Conservation (phyloP, 1,284 basidiomycete genomes). For the Tilletia setariae region DNA sequence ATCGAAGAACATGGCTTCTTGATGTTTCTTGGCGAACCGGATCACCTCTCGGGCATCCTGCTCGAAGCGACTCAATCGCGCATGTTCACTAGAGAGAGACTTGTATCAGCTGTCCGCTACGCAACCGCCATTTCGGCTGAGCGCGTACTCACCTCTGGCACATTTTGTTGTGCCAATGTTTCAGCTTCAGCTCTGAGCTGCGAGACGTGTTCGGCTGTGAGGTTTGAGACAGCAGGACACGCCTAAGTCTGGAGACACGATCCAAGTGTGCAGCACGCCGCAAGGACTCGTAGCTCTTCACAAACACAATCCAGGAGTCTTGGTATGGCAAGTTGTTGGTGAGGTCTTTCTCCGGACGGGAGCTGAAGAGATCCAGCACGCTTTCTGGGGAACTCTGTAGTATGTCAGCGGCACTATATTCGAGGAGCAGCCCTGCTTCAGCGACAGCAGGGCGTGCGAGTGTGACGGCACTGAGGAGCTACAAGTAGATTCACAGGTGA, state of each 20-base stretch:
- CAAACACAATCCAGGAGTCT: slow-evolving; percentile 28
- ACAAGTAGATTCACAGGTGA: slow-evolving; percentile 21
- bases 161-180: slow-evolving; percentile 38
- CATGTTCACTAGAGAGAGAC: too few relatives aligned
- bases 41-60: slow-evolving; percentile 42
- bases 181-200: slow-evolving; percentile 34
- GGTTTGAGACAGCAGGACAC: slow-evolving; percentile 30
- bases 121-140: too few relatives aligned
- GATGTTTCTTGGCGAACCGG: slow-evolving; percentile 31
- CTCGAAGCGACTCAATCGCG: slow-evolving; percentile 23
- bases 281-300: slow-evolving; percentile 33
- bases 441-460: slow-evolving; percentile 28
- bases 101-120: too few relatives aligned
- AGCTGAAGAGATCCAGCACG: background rate
- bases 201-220: slow-evolving; percentile 28
- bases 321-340: slow-evolving; percentile 21
- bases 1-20: slow-evolving; percentile 29
- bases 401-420: slow-evolving; percentile 17
- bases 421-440: slow-evolving; percentile 22
- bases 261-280: slow-evolving; percentile 40
- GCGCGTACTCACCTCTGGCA: slow-evolving; percentile 18
- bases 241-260: slow-evolving; percentile 33
- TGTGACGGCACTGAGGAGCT: slow-evolving; percentile 32
- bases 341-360: background rate
- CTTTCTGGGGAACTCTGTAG: background rate